Evolutionary conservation across 495 filamentous ascomycete genomes (phyloP).

Genomic region (Tuber magnatum): DNA sequence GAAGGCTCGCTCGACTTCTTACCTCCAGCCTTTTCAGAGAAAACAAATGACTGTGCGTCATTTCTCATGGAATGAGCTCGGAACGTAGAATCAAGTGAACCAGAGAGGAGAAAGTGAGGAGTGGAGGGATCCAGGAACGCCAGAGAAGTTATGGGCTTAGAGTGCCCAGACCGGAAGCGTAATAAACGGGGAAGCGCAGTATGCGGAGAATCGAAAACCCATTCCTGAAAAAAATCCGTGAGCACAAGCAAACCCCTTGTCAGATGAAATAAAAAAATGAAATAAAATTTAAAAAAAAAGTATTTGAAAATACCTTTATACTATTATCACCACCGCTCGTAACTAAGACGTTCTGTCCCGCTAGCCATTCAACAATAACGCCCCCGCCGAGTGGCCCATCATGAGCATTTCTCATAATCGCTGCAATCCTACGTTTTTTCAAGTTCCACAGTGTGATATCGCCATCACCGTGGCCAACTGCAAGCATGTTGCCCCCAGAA

Average conservation of each 20-base stretch:
- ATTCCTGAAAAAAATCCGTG: conserved; percentile 24
- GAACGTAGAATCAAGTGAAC: conserved; percentile 75
- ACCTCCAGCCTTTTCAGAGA: conserved; percentile 71
- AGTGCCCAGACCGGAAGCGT: conserved; percentile 78
- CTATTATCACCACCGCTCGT: conserved; percentile 90
- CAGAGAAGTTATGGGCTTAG: conserved; percentile 69
- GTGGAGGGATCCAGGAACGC: conserved; percentile 68
- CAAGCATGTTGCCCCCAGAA: conserved; percentile 63
- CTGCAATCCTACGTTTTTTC: conserved; percentile 72
- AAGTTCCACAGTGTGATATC: conserved; percentile 96
- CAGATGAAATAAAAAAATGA: neutral
- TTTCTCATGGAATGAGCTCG: conserved; percentile 93
- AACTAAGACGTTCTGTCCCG: conserved; percentile 83
- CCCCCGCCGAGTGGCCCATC: conserved; percentile 60
- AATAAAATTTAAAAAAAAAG: no score
- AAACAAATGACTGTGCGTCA: conserved; percentile 86
- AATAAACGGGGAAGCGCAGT: conserved; percentile 71
- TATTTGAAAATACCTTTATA: conserved; percentile 49
- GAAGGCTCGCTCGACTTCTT: conserved; percentile 79
- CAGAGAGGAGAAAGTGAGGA: conserved; percentile 92
- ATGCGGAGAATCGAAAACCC: conserved; percentile 41
- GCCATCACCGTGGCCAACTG: conserved; percentile 50
- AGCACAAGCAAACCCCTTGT: conserved; percentile 6
- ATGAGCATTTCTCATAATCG: conserved; percentile 77
- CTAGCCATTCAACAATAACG: conserved; percentile 74